phyloP scores from a whole-genome alignment of 129 eudicot genomes.

The Escallonia rubra region DNA sequence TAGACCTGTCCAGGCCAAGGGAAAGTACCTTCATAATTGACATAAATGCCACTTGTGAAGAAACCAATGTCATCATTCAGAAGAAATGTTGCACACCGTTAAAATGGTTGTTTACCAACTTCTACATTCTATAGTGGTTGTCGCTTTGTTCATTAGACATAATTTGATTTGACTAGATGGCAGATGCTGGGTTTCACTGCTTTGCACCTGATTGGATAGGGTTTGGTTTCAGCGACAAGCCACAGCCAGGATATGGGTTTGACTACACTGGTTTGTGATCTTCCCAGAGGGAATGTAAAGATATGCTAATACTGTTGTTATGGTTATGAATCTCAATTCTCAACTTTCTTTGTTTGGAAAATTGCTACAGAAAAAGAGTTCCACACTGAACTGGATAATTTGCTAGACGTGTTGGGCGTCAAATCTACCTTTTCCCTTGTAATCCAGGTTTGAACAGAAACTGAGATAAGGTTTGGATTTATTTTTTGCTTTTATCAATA shows the following conservation, averaged over 20 bases:
- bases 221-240: slow-evolving; percentile 96
- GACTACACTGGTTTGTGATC: slow-evolving; percentile 81
- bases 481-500: not conserved
- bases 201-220: slow-evolving; percentile 99
- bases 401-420: slow-evolving; percentile 61
- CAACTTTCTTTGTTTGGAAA: slow-evolving; percentile 9
- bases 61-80: slow-evolving; percentile 1
- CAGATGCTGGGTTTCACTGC: slow-evolving; percentile 89
- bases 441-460: slow-evolving; percentile 66
- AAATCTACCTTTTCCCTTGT: slow-evolving; percentile 76
- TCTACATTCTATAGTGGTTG: not conserved
- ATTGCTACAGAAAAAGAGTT: slow-evolving; percentile 77
- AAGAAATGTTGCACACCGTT: not conserved
- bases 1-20: no score
- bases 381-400: slow-evolving; percentile 83
- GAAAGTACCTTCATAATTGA: no score
- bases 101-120: not conserved
- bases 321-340: not conserved
- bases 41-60: not conserved
- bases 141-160: not conserved
- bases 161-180: slow-evolving; percentile 37
- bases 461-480: not conserved
- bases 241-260: slow-evolving; percentile 86
- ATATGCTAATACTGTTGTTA: not conserved
- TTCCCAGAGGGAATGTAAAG: slow-evolving; percentile 3